A percentile compares a stretch with the other conserved stretches of the same genome.
phyloP scores from a whole-genome alignment of 164 flowering plant species.

The Pachysandra terminalis region DNA sequence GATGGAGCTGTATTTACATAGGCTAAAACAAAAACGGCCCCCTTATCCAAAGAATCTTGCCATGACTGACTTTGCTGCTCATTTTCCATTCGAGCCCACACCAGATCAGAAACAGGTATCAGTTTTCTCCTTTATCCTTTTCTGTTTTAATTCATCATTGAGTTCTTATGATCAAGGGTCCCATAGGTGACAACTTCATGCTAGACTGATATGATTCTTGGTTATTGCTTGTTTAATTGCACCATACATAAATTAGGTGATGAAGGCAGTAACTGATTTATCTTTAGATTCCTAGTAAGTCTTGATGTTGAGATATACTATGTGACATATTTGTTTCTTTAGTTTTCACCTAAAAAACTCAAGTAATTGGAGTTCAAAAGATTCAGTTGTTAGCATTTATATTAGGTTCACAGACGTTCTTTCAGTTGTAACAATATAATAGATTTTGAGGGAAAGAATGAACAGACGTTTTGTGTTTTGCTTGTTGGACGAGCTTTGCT shows the following conservation, averaged over 20 bases:
- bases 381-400: neutral
- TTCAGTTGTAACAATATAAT: too few species aligned
- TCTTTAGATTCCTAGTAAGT: too few species aligned
- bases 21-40: constrained; percentile 79
- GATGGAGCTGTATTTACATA: constrained; percentile 91
- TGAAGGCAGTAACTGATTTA: neutral
- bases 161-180: neutral
- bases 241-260: neutral
- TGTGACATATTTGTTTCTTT: neutral
- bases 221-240: too few species aligned
- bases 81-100: constrained; percentile 84
- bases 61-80: constrained; percentile 59
- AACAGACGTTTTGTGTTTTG: too few species aligned
- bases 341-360: neutral
- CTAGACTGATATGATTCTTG: neutral
- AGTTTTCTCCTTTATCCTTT: neutral
- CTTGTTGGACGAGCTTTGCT: too few species aligned
- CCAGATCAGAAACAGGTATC: constrained; percentile 87
- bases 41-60: constrained; percentile 69
- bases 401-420: too few species aligned
- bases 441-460: too few species aligned
- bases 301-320: neutral
- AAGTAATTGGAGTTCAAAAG: neutral
- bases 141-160: neutral
- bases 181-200: neutral